Conservation (phyloP, 352 stramenopile genomes). For the Phytophthora vignae region DNA sequence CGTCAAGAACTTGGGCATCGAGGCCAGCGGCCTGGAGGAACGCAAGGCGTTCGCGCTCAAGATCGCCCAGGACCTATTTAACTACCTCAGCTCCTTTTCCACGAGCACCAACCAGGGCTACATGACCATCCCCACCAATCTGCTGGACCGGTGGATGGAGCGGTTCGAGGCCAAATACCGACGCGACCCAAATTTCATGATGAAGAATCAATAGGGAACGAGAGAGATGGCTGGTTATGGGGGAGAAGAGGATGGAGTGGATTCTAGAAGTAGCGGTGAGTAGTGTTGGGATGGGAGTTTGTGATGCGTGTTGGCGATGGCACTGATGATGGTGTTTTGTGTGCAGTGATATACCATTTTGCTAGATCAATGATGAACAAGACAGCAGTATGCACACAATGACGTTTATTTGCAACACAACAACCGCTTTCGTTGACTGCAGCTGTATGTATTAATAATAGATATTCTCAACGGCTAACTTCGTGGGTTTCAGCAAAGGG, state of each 20-base stretch:
- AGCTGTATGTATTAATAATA: no score
- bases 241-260: background rate
- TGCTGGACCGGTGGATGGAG: conserved; percentile 93
- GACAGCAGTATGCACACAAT: conserved; percentile 1
- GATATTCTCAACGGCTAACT: no score
- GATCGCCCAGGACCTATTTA: conserved; percentile 93
- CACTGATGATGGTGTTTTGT: background rate
- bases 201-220: conserved; percentile 66
- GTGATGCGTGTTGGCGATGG: background rate
- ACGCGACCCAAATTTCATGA: conserved; percentile 93
- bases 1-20: conserved; percentile 80
- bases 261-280: conserved; percentile 8
- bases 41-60: conserved; percentile 90
- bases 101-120: conserved; percentile 71
- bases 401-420: conserved; percentile 16
- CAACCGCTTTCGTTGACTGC: background rate
- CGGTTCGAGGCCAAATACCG: conserved; percentile 91
- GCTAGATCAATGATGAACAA: conserved; percentile 14
- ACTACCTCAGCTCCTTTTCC: conserved; percentile 92
- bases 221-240: background rate
- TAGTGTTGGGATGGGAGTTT: background rate
- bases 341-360: conserved; percentile 5
- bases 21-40: conserved; percentile 65
- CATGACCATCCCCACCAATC: conserved; percentile 92
- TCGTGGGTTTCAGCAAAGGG: no score